Conservation (phyloP, 768 basidiomycete genomes). For the Collybiopsis luxurians region DNA sequence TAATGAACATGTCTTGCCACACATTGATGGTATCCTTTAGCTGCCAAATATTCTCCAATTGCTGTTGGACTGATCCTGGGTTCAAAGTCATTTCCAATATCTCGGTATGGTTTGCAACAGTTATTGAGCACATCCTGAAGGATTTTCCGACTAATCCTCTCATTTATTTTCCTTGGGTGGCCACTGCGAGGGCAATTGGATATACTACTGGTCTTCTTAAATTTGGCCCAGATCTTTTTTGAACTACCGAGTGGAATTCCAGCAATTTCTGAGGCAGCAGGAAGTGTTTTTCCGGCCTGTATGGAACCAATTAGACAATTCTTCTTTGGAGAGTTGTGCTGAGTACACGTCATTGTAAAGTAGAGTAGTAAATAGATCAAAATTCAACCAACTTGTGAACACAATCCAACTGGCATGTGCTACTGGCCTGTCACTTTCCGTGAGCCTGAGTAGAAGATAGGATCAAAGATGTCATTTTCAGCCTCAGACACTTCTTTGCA, state of each 20-base stretch:
- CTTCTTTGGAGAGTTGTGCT: background rate
- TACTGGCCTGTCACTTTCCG: background rate
- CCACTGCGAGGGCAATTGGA: constrained; percentile 2
- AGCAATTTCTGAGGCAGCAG: background rate
- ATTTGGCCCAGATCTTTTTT: constrained; percentile 2
- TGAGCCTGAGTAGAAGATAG: background rate
- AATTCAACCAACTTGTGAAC: background rate
- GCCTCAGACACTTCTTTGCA: background rate
- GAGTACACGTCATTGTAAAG: background rate
- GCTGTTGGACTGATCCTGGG: constrained; percentile 9
- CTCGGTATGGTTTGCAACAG: constrained; percentile 9
- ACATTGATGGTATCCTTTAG: constrained; percentile 13
- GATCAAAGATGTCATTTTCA: background rate
- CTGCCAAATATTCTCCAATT: constrained; percentile 8
- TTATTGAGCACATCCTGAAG: background rate
- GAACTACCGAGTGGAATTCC: background rate
- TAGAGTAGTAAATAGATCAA: background rate
- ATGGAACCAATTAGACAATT: background rate
- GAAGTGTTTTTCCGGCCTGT: background rate
- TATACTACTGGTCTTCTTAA: constrained; percentile 1
- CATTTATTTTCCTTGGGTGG: constrained; percentile 7
- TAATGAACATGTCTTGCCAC: constrained; percentile 14
- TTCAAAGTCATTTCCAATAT: constrained; percentile 13
- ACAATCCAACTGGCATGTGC: too few species aligned
- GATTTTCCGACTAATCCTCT: background rate